phyloP scores from a whole-genome alignment of 2,329 filamentous ascomycete species.

The Arthroderma sp. region DNA sequence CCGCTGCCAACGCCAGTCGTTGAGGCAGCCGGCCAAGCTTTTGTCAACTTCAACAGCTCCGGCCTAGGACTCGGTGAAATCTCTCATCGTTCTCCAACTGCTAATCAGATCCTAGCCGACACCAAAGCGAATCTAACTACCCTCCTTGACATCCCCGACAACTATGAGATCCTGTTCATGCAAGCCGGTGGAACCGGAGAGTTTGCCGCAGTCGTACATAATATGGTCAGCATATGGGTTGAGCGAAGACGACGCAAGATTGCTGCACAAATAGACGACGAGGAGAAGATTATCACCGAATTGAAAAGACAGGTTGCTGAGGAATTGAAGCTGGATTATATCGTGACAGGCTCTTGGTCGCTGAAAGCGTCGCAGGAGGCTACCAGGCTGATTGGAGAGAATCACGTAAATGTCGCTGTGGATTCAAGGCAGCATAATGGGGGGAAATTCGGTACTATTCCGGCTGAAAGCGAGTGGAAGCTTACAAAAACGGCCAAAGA shows the following conservation, averaged over 20 bases:
- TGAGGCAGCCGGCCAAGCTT: conserved; percentile 58
- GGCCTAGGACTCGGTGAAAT: conserved; percentile 83
- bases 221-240: conserved; percentile 73
- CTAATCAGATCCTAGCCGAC: conserved; percentile 63
- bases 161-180: conserved; percentile 82
- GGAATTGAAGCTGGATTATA: conserved; percentile 72
- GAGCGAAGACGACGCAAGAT: conserved; percentile 51
- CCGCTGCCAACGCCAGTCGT: conserved; percentile 69
- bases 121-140: conserved; percentile 60
- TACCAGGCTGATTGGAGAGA: conserved; percentile 57
- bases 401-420: conserved; percentile 62
- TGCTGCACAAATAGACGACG: conserved; percentile 31
- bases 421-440: conserved; percentile 51
- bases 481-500: conserved; percentile 50
- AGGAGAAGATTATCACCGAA: conserved; percentile 47
- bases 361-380: conserved; percentile 81
- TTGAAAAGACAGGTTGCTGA: conserved; percentile 51
- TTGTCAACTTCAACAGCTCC: conserved; percentile 68
- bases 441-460: conserved; percentile 78
- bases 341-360: conserved; percentile 84
- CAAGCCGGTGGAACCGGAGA: conserved; percentile 75
- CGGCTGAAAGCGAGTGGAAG: conserved; percentile 62
- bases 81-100: conserved; percentile 71
- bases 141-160: conserved; percentile 68
- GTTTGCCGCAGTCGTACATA: conserved; percentile 74